Evolutionary conservation across 805 yeast species (phyloP), one percentile per base, ranked within the genome.

Genomic region (Spathaspora hagerdaliae): DNA sequence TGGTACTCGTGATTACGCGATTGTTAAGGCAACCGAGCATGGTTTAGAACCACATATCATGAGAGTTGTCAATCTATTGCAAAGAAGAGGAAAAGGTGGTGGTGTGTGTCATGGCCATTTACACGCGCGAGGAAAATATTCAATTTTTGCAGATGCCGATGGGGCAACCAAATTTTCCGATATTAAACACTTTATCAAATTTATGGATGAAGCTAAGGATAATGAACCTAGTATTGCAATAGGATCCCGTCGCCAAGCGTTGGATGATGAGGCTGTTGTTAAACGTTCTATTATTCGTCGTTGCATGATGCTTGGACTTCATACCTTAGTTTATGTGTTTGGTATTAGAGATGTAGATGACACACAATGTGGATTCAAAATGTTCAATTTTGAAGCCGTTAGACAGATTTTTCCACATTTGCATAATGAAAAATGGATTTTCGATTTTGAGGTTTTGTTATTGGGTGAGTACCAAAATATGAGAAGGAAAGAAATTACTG

Each of bases 341-440:
- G 99, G 99, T 12, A 87, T 94, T 39, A 75, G 96, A 53, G 75
- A 81, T 6, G 82, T 94, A 49, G 81, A 85, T 49, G 99, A 94
- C 64, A 94, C 99, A 8, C 99, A 94, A 70, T 94, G 99, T 70
- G 99, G 99, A 2, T 94, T 94, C 71, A 94, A 94, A 65, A 69
- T 94, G 64, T 94, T 92, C 65, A 87, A 92, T 54, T 78, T 82
- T 49, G 68, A 74, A 7, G 85, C 97, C 0, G 77, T 83, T 24
- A 58, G 55, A 13, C 56, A 58, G 43, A 87, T 94, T 38, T 89
- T 90, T 64, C 97, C 97, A 2, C 82, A 78, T 53, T 79, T 94
- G 86, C 97, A 92, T 63, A 92, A 96, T 8, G 99, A 94, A 65
- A 83, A 98, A 43, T 94, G 99, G 99, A 94, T 94, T 34, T 94